phyloP scores from a whole-genome alignment of 768 basidiomycete genomes.

The Tricholomella constricta region DNA sequence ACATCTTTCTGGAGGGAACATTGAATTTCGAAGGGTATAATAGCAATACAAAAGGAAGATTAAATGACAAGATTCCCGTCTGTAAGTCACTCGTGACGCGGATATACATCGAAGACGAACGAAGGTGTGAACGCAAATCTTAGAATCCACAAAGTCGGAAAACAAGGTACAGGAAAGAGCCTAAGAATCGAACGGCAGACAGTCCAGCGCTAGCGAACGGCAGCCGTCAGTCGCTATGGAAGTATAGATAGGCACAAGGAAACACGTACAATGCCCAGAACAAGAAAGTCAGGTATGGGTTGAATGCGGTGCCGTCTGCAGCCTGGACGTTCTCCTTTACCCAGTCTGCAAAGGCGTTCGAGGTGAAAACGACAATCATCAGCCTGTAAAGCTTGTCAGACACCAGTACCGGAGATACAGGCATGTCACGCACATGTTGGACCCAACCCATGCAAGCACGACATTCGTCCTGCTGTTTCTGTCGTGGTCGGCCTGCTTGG shows the following conservation, averaged over 20 bases:
- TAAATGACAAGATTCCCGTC: background rate
- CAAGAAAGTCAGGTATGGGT: conserved; percentile 86
- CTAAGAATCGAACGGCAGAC: conserved; percentile 78
- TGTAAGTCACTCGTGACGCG: background rate
- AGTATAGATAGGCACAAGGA: background rate
- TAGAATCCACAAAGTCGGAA: conserved; percentile 70
- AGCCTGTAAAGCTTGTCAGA: conserved; percentile 40
- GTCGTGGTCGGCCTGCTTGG: conserved; percentile 87
- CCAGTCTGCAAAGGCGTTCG: conserved; percentile 75
- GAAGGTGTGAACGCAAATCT: conserved; percentile 15
- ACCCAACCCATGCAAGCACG: conserved; percentile 80
- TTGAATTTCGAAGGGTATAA: conserved; percentile 3
- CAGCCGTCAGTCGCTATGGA: background rate
- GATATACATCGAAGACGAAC: conserved; percentile 5
- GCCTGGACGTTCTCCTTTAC: conserved; percentile 56
- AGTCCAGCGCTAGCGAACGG: conserved; percentile 61
- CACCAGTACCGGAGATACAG: conserved; percentile 4
- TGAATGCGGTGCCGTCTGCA: conserved; percentile 63
- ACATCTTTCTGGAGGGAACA: background rate
- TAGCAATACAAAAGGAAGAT: conserved; percentile 9
- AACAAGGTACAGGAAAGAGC: conserved; percentile 77
- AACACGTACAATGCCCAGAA: conserved; percentile 46
- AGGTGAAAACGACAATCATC: conserved; percentile 77
- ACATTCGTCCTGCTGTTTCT: conserved; percentile 85
- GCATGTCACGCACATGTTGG: conserved; percentile 68